phyloP scores from a whole-genome alignment of 2,329 filamentous ascomycete species.

The Beauveria bassiana region DNA sequence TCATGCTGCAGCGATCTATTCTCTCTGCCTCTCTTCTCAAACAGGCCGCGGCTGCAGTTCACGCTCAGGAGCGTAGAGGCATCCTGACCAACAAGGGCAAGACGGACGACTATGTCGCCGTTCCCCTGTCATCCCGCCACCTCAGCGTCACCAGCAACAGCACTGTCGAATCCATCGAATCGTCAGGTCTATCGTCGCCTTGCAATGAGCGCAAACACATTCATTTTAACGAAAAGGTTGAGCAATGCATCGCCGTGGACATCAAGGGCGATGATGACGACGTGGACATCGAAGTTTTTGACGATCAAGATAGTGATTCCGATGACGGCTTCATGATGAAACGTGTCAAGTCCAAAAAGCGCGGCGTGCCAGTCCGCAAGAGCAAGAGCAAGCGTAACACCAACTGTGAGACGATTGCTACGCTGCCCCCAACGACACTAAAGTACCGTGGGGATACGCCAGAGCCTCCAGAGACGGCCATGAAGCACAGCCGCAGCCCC shows the following conservation, averaged over 20 bases:
- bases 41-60: constrained; percentile 78
- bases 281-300: constrained; percentile 52
- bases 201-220: constrained; percentile 73
- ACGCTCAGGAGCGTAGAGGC: constrained; percentile 63
- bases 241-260: constrained; percentile 92
- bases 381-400: constrained; percentile 26
- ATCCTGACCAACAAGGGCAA: constrained; percentile 51
- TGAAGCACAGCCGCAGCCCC: constrained; percentile 53
- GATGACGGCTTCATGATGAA: constrained; percentile 84
- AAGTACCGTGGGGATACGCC: constrained; percentile 77
- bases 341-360: constrained; percentile 48
- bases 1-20: constrained; percentile 84
- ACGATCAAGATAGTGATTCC: constrained; percentile 55
- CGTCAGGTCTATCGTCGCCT: constrained; percentile 61
- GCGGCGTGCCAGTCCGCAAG: constrained; percentile 33
- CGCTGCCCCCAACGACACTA: constrained; percentile 76
- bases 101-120: constrained; percentile 59
- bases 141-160: constrained; percentile 57
- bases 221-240: constrained; percentile 92
- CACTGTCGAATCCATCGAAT: constrained; percentile 54
- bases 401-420: constrained; percentile 71
- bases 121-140: constrained; percentile 53
- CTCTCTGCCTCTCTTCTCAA: constrained; percentile 84
- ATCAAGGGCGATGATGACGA: constrained; percentile 71
- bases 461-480: constrained; percentile 53